Evolutionary conservation across 108 stramenopile genomes (phyloP), one percentile per base, ranked within the genome.

Genomic region (Nitzschia sp.): DNA sequence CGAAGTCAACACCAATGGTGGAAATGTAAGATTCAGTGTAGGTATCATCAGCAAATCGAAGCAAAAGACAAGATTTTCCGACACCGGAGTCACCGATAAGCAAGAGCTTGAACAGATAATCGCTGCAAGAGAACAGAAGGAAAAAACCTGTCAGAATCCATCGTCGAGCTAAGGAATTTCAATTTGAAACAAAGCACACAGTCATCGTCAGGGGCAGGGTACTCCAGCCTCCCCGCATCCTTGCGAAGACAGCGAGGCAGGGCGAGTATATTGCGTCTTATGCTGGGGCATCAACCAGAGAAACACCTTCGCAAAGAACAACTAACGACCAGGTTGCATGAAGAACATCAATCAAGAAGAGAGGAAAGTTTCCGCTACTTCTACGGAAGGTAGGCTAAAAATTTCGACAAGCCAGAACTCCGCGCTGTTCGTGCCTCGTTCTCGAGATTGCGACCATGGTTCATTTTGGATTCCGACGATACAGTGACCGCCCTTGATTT

Each of bases 41-140:
- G 53, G 97, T 97, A 76, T 99, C 97, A 66, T 99, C 94, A 17
- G 97, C 97, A 72, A 99, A 99, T 66, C 98, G 92, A 35, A 99
- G 85, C 59, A 99, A 80, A 61, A 99, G 83, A 77, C 97, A 98
- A 8, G 96, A 97, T 81, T 99, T 99, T 61, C 99, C 99, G 45
- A 99, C 99, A 53, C 99, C 97, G 19, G 93, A 92, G 73, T 99
- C 99, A 66, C 99, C 99, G 70, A 99, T 99, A 46, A 99, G 87
- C 45, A 99, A 95, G 15, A 99, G 90, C 76, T 98, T 95, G 73
- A 97, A 97, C 17, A 96, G 85, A 66, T 95, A 94, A 69, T 94
- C 93, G 75, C 90, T 91, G 83, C 26, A 31, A 58, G 33, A 32
- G 45, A n/a, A n/a, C n/a, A n/a, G n/a, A 58, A 19, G 25, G 0